These are phyloP conservation scores for Ophiostoma angusticollis DNA, from an alignment of 2,329 filamentous ascomycete species.

Conservation along the genomic window DNA sequence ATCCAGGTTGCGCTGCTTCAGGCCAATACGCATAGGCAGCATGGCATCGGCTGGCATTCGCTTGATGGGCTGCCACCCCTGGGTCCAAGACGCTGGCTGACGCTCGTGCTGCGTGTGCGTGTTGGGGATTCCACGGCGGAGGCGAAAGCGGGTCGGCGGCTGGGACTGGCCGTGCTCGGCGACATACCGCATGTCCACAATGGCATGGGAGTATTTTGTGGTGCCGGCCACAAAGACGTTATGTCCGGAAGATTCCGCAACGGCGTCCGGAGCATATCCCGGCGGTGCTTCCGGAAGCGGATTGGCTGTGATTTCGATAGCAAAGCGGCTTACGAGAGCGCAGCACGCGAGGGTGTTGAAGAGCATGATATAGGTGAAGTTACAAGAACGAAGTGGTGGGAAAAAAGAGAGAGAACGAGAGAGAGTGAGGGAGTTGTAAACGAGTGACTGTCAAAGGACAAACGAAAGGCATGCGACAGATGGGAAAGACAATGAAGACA, in stretches of 20 bases:
- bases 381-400: neutral
- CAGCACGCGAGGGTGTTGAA: constrained; percentile 8
- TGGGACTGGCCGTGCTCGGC: neutral
- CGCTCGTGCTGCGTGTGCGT: constrained; percentile 23
- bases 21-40: constrained; percentile 16
- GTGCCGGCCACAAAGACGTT: too few species aligned
- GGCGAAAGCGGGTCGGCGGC: neutral
- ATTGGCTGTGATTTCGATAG: constrained; percentile 8
- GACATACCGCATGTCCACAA: too few species aligned
- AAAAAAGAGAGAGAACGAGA: neutral
- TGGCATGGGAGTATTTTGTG: neutral
- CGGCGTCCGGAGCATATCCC: neutral
- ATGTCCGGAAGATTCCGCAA: too few species aligned
- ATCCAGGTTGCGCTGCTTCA: constrained; percentile 18
- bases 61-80: constrained; percentile 17
- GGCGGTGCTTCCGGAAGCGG: constrained; percentile 10
- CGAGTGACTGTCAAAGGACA: neutral
- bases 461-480: too few species aligned
- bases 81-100: constrained; percentile 16
- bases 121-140: constrained; percentile 6
- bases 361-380: constrained; percentile 2
- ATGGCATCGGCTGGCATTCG: constrained; percentile 15
- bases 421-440: neutral
- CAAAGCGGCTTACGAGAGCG: constrained; percentile 9
- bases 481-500: constrained; percentile 1